These are phyloP conservation scores for Cryphonectria nitschkei DNA, from an alignment of 2,329 filamentous ascomycete genomes.

Conservation along the genomic window DNA sequence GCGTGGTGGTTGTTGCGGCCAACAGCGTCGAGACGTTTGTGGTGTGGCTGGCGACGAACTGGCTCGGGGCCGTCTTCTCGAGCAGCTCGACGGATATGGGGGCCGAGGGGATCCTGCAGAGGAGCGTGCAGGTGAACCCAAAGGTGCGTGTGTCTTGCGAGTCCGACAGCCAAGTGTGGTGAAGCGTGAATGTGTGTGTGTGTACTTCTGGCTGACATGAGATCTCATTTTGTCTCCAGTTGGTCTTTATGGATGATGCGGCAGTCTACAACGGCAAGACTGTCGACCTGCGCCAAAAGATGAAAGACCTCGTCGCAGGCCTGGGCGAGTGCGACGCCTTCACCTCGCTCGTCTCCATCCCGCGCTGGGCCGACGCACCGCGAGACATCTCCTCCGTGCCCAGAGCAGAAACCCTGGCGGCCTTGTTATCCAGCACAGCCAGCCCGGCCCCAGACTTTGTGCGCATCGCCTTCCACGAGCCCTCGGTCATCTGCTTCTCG, in stretches of 20 bases:
- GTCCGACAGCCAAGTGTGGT: too few relatives aligned
- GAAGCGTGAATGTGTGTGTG: neutral
- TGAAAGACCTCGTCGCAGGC: conserved; percentile 65
- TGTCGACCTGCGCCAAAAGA: conserved; percentile 73
- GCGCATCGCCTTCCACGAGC: conserved; percentile 70
- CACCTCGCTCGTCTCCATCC: conserved; percentile 65
- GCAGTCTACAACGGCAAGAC: conserved; percentile 79
- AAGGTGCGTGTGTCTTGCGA: conserved; percentile 47
- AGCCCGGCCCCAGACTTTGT: conserved; percentile 54
- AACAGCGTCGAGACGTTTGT: conserved; percentile 76
- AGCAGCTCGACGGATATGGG: conserved; percentile 84
- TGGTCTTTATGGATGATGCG: conserved; percentile 82
- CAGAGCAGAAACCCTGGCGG: conserved; percentile 47
- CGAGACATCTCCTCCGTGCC: conserved; percentile 62
- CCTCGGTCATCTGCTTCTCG: conserved; percentile 77
- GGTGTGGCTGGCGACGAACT: conserved; percentile 70
- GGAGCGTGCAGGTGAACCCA: conserved; percentile 74
- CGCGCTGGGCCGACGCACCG: conserved; percentile 61
- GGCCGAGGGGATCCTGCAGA: conserved; percentile 74
- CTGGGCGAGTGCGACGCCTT: conserved; percentile 66
- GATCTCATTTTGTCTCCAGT: conserved; percentile 41
- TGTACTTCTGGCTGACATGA: neutral
- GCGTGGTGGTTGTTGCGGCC: conserved; percentile 74
- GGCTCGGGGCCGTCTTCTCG: conserved; percentile 76
- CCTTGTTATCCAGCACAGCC: conserved; percentile 45